Evolutionary conservation across 176 grass and related monocot genomes (phyloP), one percentile per base, ranked within the genome.

Genomic region (Triticum dicoccoides): DNA sequence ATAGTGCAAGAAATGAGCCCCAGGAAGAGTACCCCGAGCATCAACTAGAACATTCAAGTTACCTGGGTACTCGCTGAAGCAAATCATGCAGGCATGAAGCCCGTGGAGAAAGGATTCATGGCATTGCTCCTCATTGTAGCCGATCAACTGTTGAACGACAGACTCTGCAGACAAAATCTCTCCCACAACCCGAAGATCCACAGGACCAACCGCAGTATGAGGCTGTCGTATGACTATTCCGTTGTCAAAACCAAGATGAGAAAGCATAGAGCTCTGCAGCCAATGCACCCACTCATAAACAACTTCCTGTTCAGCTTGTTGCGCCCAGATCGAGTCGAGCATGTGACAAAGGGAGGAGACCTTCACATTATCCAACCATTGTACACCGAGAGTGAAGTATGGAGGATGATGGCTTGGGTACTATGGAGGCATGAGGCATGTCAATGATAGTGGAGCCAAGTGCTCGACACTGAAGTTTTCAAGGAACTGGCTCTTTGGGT

Each of bases 241-340:
- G 2, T 75, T 32, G 37, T 75, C 61, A 80, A 90, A 90, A 61
- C 83, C 88, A 83, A 93, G 82, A 87, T 90, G 87, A 11, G 74
- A 90, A 76, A 88, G 74, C 0, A 63, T 84, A 80, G 62, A 88
- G 61, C 58, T 88, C 69, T 90, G 88, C 47, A 93, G 66, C 83
- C 91, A 93, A 58, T 93, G 85, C 27, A 90, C 88, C 88, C 88
- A 93, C 13, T 59, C 88, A 83, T 90, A 93, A 83, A 88, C 39
- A 71, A 88, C 44, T 56, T 90, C 88, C 21, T 88, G 83, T 34
- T 74, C 79, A 80, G 82, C 47, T 86, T 90, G 86, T 24, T 83
- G 73, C 13, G 65, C 67, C 88, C 91, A 93, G 5, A 93, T 83
- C 11, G 79, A 58, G 56, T 93, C 91, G 4, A 93, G 77, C 78